Evolutionary conservation across 352 stramenopile species (phyloP).

Genomic region (Pythium sukuiense): DNA sequence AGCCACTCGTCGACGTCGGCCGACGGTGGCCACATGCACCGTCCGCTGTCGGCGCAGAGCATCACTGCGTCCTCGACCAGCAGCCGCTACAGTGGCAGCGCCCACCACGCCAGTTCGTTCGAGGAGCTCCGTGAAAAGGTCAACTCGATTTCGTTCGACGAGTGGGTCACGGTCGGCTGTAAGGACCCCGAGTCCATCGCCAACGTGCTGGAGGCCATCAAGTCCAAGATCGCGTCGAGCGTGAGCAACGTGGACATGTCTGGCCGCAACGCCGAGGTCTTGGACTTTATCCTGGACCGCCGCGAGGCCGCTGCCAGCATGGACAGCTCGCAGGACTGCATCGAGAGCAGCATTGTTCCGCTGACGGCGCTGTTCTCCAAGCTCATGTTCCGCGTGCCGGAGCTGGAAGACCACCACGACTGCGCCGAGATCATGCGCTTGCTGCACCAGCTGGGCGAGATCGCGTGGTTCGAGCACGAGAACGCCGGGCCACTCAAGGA

Average conservation of each 20-base stretch:
- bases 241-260: slow-evolving; percentile 26
- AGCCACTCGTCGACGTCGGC: background rate
- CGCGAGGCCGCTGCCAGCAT: background rate
- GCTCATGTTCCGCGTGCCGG: slow-evolving; percentile 5
- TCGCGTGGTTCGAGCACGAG: slow-evolving; percentile 25
- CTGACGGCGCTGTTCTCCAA: slow-evolving; percentile 8
- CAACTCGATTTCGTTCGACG: slow-evolving; percentile 22
- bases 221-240: slow-evolving; percentile 15
- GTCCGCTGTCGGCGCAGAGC: background rate
- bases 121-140: slow-evolving; percentile 18
- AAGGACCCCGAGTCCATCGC: slow-evolving; percentile 13
- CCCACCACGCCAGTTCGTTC: slow-evolving; percentile 20
- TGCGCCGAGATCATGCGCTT: slow-evolving; percentile 14
- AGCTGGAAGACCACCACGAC: slow-evolving; percentile 16
- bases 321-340: slow-evolving; percentile 4
- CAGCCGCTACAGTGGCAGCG: slow-evolving; percentile 20
- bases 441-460: slow-evolving; percentile 24
- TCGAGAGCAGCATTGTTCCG: slow-evolving; percentile 21
- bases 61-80: background rate
- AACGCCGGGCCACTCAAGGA: slow-evolving; percentile 11
- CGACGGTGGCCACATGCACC: background rate
- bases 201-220: background rate
- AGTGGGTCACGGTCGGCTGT: slow-evolving; percentile 18
- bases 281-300: slow-evolving; percentile 12
- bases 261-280: slow-evolving; percentile 12